These are phyloP conservation scores for Ramichloridium luteum DNA, from an alignment of 2,329 filamentous ascomycete genomes.

Conservation along the genomic window DNA sequence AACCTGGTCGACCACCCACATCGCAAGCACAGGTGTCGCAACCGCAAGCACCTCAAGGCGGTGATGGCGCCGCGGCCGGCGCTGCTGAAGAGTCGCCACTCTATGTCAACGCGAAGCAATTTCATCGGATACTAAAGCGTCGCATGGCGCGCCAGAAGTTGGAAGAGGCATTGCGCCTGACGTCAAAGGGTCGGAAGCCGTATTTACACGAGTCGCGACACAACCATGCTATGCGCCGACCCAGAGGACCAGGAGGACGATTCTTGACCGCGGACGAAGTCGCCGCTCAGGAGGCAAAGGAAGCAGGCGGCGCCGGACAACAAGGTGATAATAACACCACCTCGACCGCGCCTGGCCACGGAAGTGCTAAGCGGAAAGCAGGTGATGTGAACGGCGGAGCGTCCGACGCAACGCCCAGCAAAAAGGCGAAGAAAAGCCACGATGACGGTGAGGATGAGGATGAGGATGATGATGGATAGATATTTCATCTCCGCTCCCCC, in stretches of 20 bases:
- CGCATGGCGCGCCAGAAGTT: constrained; percentile 85
- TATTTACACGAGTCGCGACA: constrained; percentile 96
- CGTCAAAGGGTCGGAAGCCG: constrained; percentile 89
- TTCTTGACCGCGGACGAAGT: constrained; percentile 97
- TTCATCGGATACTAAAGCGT: constrained; percentile 90
- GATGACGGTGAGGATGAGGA: constrained; percentile 31
- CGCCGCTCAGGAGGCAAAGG: constrained; percentile 67
- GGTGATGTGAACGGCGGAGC: constrained; percentile 24
- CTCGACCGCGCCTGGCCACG: constrained; percentile 8
- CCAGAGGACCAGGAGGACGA: constrained; percentile 81
- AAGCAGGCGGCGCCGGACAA: constrained; percentile 27
- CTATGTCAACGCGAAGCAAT: constrained; percentile 98
- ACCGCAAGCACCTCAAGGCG: constrained; percentile 50
- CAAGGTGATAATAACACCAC: constrained; percentile 23
- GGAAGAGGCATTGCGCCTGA: constrained; percentile 82
- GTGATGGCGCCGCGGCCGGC: constrained; percentile 57
- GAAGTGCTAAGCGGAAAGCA: constrained; percentile 41
- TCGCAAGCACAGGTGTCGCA: constrained; percentile 44
- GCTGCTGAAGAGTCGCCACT: constrained; percentile 80
- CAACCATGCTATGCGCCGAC: constrained; percentile 94
- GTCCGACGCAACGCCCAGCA: constrained; percentile 17
- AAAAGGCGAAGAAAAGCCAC: constrained; percentile 18
- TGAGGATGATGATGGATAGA: constrained; percentile 14
- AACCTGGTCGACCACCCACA: constrained; percentile 61
- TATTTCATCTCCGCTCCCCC: constrained; percentile 1